Evolutionary conservation across 1,139 yeast genomes (phyloP), one percentile per base, ranked within the genome.

Genomic region (Zygoascus meyerae): DNA sequence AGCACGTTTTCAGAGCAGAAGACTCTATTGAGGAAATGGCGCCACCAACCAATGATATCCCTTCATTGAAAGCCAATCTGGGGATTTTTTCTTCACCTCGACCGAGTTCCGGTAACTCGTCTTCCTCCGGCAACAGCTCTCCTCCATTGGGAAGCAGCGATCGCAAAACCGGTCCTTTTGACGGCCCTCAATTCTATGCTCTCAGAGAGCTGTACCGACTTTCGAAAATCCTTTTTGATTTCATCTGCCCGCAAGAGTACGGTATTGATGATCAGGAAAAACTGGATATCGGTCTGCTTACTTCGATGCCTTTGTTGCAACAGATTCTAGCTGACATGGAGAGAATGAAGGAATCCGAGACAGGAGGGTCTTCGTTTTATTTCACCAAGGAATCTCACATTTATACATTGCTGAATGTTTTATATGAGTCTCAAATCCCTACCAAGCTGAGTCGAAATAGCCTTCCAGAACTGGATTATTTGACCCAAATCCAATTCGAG

Each of bases 321-420:
- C 95, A 87, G 67, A 85, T 94, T 36, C 67, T 92, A 44, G 72
- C 75, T 34, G 97, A 92, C 62, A 79, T 94, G 48, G 82, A 85
- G 52, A 78, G 78, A 46, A 86, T 92, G 77, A 82, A 85, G 61
- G 78, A 78, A 46, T 79, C 83, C 43, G 87, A 83, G 50, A 73
- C 81, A 14, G 94, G 95, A 0, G 92, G 87, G 1, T 83, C 92
- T 39, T 83, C 85, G 29, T 83, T 90, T 50, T 94, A 92, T 61
- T 92, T 92, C 72, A 92, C 98, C 37, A 94, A 94, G 66, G 99
- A 94, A 65, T 85, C 95, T 1, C 99, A 94, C 63, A 92, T 94
- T 60, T 94, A 94, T 68, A 94, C 99, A 0, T 70, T 94, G 52
- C 70, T 94, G 60, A 92, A 92, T 61, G 86, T 94, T 38, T 77